These are phyloP conservation scores for Albugo laibachii DNA, from an alignment of 352 stramenopile species.

Conservation along the genomic window DNA sequence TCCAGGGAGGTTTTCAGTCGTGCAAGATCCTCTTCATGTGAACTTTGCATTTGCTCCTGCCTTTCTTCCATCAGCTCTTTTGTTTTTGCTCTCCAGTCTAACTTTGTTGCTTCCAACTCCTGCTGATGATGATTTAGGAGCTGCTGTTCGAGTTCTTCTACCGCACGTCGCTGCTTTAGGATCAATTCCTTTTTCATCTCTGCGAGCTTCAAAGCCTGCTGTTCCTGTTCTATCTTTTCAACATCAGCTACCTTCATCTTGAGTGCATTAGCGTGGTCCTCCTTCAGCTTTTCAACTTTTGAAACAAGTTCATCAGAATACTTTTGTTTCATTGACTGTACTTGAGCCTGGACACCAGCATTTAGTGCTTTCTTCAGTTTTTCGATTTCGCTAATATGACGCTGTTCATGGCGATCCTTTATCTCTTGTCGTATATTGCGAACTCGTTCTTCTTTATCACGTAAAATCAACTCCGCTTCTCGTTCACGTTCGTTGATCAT, in stretches of 20 bases:
- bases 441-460: constrained; percentile 23
- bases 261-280: not conserved
- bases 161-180: constrained; percentile 15
- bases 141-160: constrained; percentile 19
- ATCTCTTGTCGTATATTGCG: constrained; percentile 20
- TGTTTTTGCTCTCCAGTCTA: constrained; percentile 9
- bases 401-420: constrained; percentile 14
- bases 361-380: constrained; percentile 35
- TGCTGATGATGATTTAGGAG: constrained; percentile 16
- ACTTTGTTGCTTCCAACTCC: constrained; percentile 16
- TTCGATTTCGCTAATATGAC: constrained; percentile 23
- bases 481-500: constrained; percentile 19
- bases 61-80: constrained; percentile 7
- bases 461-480: constrained; percentile 13
- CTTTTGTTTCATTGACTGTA: constrained; percentile 27
- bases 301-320: constrained; percentile 9
- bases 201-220: too few relatives aligned
- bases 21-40: constrained; percentile 17
- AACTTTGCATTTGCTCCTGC: constrained; percentile 12
- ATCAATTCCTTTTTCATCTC: constrained; percentile 10
- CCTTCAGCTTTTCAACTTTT: constrained; percentile 15
- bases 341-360: constrained; percentile 34
- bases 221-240: too few relatives aligned
- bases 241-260: too few relatives aligned
- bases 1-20: constrained; percentile 19